These are phyloP conservation scores for Kregervanrija pseudodelftensis DNA, from an alignment of 805 yeast species.

Conservation along the genomic window DNA sequence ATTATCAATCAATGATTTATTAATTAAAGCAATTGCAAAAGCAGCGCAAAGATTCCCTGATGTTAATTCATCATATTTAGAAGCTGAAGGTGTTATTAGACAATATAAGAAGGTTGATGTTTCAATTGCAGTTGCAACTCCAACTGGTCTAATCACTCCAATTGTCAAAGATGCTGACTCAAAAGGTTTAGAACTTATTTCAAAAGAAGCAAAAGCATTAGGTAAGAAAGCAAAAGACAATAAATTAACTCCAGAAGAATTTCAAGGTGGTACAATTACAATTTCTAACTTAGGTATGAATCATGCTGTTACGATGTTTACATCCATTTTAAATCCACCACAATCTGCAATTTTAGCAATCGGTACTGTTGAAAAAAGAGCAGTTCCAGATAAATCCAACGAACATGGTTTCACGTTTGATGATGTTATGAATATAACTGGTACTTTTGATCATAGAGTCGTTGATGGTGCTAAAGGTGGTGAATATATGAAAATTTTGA, in stretches of 20 bases:
- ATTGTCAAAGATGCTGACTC: slow-evolving; percentile 83
- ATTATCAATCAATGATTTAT: slow-evolving; percentile 88
- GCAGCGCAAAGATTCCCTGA: slow-evolving; percentile 90
- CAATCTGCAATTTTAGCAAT: slow-evolving; percentile 91
- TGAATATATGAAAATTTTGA: slow-evolving; percentile 90
- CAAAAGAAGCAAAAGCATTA: slow-evolving; percentile 78
- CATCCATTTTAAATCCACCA: slow-evolving; percentile 97
- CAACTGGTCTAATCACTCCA: slow-evolving; percentile 95
- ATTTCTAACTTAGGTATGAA: slow-evolving; percentile 99
- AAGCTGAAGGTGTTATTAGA: slow-evolving; percentile 82
- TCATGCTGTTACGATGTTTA: slow-evolving; percentile 84
- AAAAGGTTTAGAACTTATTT: slow-evolving; percentile 80
- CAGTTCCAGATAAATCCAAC: slow-evolving; percentile 85
- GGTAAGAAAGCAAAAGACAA: slow-evolving; percentile 95
- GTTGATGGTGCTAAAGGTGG: slow-evolving; percentile 98
- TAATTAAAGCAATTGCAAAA: slow-evolving; percentile 88
- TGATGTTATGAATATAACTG: slow-evolving; percentile 85
- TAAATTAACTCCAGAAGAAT: slow-evolving; percentile 92
- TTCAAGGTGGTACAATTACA: slow-evolving; percentile 98
- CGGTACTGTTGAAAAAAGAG: slow-evolving; percentile 87
- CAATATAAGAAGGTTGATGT: slow-evolving; percentile 89
- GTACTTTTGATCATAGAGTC: slow-evolving; percentile 94
- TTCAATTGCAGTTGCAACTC: slow-evolving; percentile 98
- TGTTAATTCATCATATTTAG: slow-evolving; percentile 92
- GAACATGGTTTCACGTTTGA: slow-evolving; percentile 91